Evolutionary conservation across 768 basidiomycete species (phyloP).

Genomic region (Termitomyces sp.): DNA sequence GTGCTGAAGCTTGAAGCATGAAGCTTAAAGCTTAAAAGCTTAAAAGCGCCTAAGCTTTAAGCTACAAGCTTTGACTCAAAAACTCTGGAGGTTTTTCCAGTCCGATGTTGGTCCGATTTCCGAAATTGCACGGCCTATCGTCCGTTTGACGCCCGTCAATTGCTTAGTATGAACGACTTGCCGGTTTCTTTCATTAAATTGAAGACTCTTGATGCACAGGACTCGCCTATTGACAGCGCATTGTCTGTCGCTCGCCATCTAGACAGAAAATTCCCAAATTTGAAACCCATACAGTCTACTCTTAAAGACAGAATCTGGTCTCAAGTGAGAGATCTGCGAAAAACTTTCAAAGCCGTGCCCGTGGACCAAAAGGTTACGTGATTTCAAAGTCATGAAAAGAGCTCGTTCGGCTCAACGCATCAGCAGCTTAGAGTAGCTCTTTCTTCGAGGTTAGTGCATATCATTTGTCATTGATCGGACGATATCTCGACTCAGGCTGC

Average conservation of each 20-base stretch:
- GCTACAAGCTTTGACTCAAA: no score
- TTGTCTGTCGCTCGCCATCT: conserved; percentile 3
- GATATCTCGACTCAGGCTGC: not conserved
- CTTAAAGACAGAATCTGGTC: not conserved
- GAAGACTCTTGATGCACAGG: conserved; percentile 3
- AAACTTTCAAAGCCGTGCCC: not conserved
- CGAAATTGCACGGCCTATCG: conserved; percentile 6
- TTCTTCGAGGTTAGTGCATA: not conserved
- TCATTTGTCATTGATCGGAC: not conserved
- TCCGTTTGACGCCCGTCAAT: not conserved
- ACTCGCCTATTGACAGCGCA: conserved; percentile 1
- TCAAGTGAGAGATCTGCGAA: not conserved
- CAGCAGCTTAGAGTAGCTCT: not conserved
- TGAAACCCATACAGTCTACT: not conserved
- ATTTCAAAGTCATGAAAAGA: no score
- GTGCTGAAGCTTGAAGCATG: no score
- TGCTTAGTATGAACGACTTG: not conserved
- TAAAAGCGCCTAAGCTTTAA: no score
- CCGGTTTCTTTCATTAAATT: not conserved
- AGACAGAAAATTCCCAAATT: conserved; percentile 5
- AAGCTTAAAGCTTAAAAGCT: no score
- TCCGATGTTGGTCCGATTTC: not conserved
- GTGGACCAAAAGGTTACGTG: not conserved
- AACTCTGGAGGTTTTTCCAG: not conserved
- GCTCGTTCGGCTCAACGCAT: not conserved